phyloP scores from a whole-genome alignment of 2,329 filamentous ascomycete species.

The Claviceps sp. region DNA sequence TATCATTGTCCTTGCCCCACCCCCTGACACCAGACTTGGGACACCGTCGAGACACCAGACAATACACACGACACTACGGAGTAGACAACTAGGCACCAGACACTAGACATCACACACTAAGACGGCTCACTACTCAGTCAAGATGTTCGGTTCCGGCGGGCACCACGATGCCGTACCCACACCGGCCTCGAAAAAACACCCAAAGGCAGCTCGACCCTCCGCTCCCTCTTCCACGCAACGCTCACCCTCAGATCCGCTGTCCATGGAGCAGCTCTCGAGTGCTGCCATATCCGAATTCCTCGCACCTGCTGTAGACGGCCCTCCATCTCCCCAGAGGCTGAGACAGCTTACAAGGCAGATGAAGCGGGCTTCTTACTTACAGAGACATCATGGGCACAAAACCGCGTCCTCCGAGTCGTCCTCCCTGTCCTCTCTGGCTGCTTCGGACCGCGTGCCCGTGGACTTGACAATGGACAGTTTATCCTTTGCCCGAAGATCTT shows the following conservation, averaged over 20 bases:
- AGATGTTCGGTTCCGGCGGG: constrained; percentile 11
- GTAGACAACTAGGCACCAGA: no score
- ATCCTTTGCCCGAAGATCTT: constrained; percentile 41
- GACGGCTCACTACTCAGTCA: constrained; percentile 1
- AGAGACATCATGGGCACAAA: constrained; percentile 17
- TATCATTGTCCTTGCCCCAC: constrained; percentile 5
- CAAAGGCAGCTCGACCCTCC: constrained; percentile 5
- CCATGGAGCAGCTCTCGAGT: constrained; percentile 10
- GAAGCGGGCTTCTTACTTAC: constrained; percentile 35
- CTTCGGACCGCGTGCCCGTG: constrained; percentile 32
- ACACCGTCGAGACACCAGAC: no score
- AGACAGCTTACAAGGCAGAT: constrained; percentile 46
- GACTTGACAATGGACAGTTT: constrained; percentile 34
- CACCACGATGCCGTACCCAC: constrained; percentile 11
- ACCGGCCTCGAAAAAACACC: constrained; percentile 2
- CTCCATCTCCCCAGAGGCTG: constrained; percentile 46
- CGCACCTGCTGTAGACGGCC: constrained; percentile 45
- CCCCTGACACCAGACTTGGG: constrained; percentile 2
- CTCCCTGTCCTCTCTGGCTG: constrained; percentile 32
- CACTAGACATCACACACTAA: neutral
- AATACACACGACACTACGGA: no score
- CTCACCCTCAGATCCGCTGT: constrained; percentile 6
- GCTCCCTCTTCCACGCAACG: constrained; percentile 4
- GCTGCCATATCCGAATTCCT: constrained; percentile 29
- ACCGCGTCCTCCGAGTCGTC: constrained; percentile 42